Conservation (phyloP, 352 stramenopile species). For the Phytopythium mirpurense region DNA sequence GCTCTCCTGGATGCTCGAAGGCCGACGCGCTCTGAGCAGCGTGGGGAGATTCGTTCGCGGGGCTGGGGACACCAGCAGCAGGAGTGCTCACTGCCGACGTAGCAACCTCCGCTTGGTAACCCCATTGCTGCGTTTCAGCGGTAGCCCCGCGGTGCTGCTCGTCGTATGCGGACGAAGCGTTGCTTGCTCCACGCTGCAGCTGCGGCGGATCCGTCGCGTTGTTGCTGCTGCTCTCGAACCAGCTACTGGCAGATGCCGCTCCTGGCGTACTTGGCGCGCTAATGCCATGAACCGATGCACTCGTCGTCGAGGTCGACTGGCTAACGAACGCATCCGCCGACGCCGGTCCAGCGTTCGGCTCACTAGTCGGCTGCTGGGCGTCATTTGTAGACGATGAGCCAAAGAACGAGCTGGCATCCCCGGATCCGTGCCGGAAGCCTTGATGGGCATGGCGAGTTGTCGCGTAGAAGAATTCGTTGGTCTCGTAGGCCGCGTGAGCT, state of each 20-base stretch:
- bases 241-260: neutral
- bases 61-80: neutral
- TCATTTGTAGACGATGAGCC: neutral
- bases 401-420: slow-evolving; percentile 5
- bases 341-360: slow-evolving; percentile 1
- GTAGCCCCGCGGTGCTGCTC: neutral
- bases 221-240: slow-evolving; percentile 5
- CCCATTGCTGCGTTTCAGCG: neutral
- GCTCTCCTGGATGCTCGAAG: neutral
- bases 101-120: neutral
- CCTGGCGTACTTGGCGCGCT: slow-evolving; percentile 1
- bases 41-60: neutral
- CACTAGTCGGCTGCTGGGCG: neutral
- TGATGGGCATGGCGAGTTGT: slow-evolving; percentile 5
- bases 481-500: slow-evolving; percentile 2
- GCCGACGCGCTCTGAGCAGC: neutral
- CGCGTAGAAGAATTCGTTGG: slow-evolving; percentile 8
- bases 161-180: neutral
- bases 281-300: neutral
- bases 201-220: neutral
- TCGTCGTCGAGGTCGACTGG: slow-evolving; percentile 3
- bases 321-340: slow-evolving; percentile 23
- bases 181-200: slow-evolving; percentile 2
- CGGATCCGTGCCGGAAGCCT: neutral
- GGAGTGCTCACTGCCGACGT: neutral